Conservation (phyloP, 371 early-diverging fungal species). For the Mortierella sp. region DNA sequence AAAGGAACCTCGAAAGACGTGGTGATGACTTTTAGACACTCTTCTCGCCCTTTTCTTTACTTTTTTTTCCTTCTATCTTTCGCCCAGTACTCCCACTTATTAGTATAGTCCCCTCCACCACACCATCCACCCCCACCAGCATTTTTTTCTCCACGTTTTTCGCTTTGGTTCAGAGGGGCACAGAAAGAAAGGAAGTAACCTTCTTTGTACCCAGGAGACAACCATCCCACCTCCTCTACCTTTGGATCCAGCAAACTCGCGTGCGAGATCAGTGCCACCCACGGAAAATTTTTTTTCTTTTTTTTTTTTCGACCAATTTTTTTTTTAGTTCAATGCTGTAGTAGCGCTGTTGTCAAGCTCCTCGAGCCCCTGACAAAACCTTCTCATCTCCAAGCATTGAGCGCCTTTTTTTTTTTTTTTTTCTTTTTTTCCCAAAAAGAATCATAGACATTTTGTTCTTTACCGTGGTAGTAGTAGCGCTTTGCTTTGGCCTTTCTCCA, state of each 20-base stretch:
- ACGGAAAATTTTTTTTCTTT: slow-evolving; percentile 12
- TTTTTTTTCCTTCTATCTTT: slow-evolving; percentile 1
- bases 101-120: neutral
- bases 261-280: neutral
- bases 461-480: no score
- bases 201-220: slow-evolving; percentile 2
- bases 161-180: neutral
- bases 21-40: slow-evolving; percentile 28
- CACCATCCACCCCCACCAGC: neutral
- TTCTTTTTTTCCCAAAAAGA: no score
- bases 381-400: neutral
- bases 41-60: slow-evolving; percentile 12
- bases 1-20: slow-evolving; percentile 20
- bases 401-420: slow-evolving; percentile 6
- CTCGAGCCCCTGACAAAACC: neutral
- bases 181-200: neutral
- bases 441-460: no score
- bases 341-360: neutral
- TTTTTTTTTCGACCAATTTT: slow-evolving; percentile 6
- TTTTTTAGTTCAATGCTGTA: slow-evolving; percentile 10
- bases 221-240: neutral
- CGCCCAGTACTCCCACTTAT: slow-evolving; percentile 7
- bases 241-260: neutral
- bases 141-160: neutral
- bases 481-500: no score